Percentiles rank a stretch among this genome's conserved stretches.
Evolutionary conservation across 2,329 filamentous ascomycete species (phyloP).

Genomic region (Macrophomina phaseolina): DNA sequence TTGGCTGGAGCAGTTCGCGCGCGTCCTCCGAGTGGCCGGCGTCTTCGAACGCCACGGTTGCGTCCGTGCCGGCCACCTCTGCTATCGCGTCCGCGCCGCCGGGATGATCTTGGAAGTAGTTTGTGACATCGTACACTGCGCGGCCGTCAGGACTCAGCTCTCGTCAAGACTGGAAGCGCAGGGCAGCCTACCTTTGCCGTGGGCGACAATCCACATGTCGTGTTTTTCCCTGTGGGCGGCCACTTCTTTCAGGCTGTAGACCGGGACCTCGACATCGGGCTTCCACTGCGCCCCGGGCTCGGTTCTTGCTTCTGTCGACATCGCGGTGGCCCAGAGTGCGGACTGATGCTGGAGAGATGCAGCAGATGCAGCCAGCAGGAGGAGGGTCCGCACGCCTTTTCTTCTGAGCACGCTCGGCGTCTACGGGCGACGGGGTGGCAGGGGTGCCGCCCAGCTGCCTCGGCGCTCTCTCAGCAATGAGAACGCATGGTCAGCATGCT

Average conservation of each 20-base stretch:
- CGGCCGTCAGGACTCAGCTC: background rate
- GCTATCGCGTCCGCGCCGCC: conserved; percentile 47
- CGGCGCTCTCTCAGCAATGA: background rate
- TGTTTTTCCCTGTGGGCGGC: conserved; percentile 55
- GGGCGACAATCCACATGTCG: conserved; percentile 62
- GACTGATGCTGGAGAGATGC: background rate
- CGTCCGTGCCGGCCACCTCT: conserved; percentile 51
- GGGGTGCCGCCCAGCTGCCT: background rate
- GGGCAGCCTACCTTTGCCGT: conserved; percentile 50
- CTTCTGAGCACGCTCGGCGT: background rate
- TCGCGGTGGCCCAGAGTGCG: too few species aligned
- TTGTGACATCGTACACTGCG: conserved; percentile 63
- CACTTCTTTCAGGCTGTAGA: conserved; percentile 51
- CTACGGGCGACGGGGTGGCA: background rate
- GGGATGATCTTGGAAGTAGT: conserved; percentile 65
- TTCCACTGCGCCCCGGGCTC: conserved; percentile 35
- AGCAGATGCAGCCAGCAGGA: background rate
- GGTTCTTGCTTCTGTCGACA: background rate
- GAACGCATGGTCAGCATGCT: conserved; percentile 2
- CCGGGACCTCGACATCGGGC: conserved; percentile 28
- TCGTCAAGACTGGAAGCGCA: background rate
- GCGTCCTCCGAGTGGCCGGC: conserved; percentile 55
- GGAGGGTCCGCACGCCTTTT: background rate
- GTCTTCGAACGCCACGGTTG: conserved; percentile 51
- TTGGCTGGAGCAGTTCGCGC: conserved; percentile 47